Base-by-base conservation (phyloP, 1,284 basidiomycete genomes). In the Coniferiporia sulphurascens region DNA sequence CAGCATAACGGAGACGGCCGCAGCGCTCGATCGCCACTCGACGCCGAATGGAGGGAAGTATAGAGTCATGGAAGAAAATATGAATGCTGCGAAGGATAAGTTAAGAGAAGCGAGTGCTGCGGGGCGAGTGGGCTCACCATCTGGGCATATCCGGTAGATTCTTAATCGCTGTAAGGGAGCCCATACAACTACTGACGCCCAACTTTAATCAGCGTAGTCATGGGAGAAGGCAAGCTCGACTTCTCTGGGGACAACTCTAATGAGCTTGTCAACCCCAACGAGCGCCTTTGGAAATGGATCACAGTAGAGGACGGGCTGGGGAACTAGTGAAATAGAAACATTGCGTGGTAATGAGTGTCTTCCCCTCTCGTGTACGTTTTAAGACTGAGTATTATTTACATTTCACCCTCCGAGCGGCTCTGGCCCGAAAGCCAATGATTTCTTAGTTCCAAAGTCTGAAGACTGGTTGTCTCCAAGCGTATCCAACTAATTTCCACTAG, bases 231-330 rank as follows among this genome's bases (percentile, higher is more conserved):
- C 15, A 64, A 65, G 49, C 48, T 68, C 7, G 67, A 72, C 59
- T 68, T 63, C 36, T 65, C 69, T 9, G 44, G 44, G 36, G 62
- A 64, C 34, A 71, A 71, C 55, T 52, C 63, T 43, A 68, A 72
- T 58, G 70, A 71, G 54, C 58, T 70, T 15, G 59, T 72, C 43
- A 70, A 72, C 59, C 70, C 69, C 1, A 62, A 58, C 3, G 56
- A 67, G 58, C 62, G 62, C 36, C 41, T 65, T 9, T 71, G 70
- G 70, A 69, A 69, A 59, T 72, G 70, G 70, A 66, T 64, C 55
- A 66, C 68, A 4, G 57, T 70, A 1, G 66, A 68, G 52, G 66
- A 68, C 3, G 27, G 27, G 27, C 5, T 5, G 27, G 5, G 5
- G 5, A 27, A 27, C 27, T 27, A 5, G 27, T 27, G 27, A 27